Conservation (phyloP, 176 grass and related monocot species). For the Rhynchospora tenuis region DNA sequence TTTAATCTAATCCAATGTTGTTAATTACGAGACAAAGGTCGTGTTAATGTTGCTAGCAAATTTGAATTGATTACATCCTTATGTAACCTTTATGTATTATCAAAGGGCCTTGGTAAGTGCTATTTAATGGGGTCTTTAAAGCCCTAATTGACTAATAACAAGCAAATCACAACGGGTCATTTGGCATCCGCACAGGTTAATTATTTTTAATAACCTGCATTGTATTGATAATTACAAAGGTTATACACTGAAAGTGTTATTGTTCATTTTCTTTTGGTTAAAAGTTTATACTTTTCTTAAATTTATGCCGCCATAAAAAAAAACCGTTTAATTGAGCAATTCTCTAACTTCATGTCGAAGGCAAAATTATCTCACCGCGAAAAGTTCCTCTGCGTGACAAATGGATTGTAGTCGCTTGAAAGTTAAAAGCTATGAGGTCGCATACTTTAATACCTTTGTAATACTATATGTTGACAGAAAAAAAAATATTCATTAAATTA, state of each 20-base stretch:
- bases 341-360: background rate
- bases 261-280: too few relatives aligned
- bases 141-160: background rate
- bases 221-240: too few relatives aligned
- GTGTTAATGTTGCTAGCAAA: too few relatives aligned
- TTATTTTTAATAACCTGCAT: too few relatives aligned
- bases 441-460: background rate
- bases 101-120: background rate
- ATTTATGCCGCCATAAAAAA: too few relatives aligned
- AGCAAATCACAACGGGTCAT: background rate
- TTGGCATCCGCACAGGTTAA: background rate
- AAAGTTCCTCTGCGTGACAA: background rate
- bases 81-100: background rate
- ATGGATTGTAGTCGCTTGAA: background rate
- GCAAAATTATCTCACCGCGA: background rate
- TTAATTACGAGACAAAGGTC: background rate
- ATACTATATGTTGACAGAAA: background rate
- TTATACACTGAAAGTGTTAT: too few relatives aligned
- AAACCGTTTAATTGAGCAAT: too few relatives aligned
- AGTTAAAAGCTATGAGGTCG: background rate
- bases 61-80: background rate
- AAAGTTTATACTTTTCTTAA: too few relatives aligned
- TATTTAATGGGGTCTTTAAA: background rate
- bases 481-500: background rate
- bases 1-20: background rate